Percentiles rank a stretch among this genome's conserved stretches.
phyloP scores from a whole-genome alignment of 352 stramenopile genomes.

The Plasmopara viticola region DNA sequence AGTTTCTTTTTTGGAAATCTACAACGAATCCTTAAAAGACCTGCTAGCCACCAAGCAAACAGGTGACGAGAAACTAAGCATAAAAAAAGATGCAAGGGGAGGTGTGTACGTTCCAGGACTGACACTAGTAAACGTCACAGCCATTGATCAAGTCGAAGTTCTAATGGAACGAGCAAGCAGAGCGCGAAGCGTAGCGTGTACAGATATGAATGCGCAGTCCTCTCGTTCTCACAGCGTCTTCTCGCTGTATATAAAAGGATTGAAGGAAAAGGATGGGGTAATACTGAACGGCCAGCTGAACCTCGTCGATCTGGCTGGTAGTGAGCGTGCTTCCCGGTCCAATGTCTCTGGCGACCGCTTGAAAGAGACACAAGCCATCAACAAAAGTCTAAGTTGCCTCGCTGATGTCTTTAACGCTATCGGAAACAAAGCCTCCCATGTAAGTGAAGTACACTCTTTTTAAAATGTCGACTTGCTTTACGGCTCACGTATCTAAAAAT shows the following conservation, averaged over 20 bases:
- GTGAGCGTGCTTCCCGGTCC: slow-evolving; percentile 73
- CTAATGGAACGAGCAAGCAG: slow-evolving; percentile 75
- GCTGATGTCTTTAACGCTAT: slow-evolving; percentile 98
- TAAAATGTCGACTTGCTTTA: too few relatives aligned
- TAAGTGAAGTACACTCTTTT: slow-evolving; percentile 37
- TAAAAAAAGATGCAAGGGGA: slow-evolving; percentile 70
- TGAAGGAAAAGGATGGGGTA: slow-evolving; percentile 76
- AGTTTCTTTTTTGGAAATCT: slow-evolving; percentile 99
- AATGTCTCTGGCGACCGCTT: slow-evolving; percentile 88
- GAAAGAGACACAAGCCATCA: slow-evolving; percentile 97
- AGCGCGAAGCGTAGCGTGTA: slow-evolving; percentile 74
- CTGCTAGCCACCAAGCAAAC: slow-evolving; percentile 84
- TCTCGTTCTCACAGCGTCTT: slow-evolving; percentile 81
- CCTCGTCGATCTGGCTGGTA: slow-evolving; percentile 77
- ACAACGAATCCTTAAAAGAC: slow-evolving; percentile 98
- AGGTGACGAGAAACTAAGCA: slow-evolving; percentile 43
- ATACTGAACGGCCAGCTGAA: slow-evolving; percentile 66
- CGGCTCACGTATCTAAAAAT: too few relatives aligned
- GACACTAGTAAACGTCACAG: slow-evolving; percentile 44
- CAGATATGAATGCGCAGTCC: slow-evolving; percentile 91
- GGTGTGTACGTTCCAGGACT: slow-evolving; percentile 61
- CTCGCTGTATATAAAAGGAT: slow-evolving; percentile 64
- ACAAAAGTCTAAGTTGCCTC: slow-evolving; percentile 98
- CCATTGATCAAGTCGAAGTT: slow-evolving; percentile 56
- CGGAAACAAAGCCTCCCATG: slow-evolving; percentile 92